Base-by-base conservation (phyloP, 306 rosid genomes). In the Biancaea sappan region DNA sequence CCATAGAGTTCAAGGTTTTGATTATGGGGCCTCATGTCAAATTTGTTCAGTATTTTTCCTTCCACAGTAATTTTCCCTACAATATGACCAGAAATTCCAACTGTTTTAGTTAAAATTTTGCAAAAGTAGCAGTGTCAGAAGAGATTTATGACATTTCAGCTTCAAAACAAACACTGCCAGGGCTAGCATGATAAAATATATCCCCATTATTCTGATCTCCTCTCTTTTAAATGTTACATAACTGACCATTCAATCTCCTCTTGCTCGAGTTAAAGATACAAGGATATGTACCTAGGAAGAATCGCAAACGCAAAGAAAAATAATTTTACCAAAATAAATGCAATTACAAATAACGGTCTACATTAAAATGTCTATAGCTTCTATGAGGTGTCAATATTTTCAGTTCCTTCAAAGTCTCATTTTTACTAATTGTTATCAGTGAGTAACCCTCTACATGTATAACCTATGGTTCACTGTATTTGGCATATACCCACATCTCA, bases 1-100 rank as follows among this genome's bases (percentile, higher is more conserved):
- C 92, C 96, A 67, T 93, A 91, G 66, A 81, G 74, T 69, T 93
- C 98, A 61, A 93, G 76, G 79, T 69, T 89, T 81, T 86, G 88
- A 83, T 73, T 78, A 72, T 86, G 86, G 21, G 96, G 97, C 80
- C 85, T 93, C 96, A 91, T 91, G 83, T 91, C 94, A 82, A 93
- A 88, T 66, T 91, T 93, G 86, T 88, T 66, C 57, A 67, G 69
- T 75, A 93, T 86, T 74, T 86, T 88, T 24, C 97, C 98, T 76
- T 93, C 98, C 44, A 89, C 90, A 3, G 88, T 73, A 14, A 84
- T 34, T 75, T 86, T 93, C 77, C 97, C 98, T 93, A 69, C 60
- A 66, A 75, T 4, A 54, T 3, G 25, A 77, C 56, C 40, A 54
- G 71, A 71, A 72, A 68, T 56, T 67, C 71, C 74, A 43, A 61